phyloP scores from a whole-genome alignment of 768 basidiomycete species.

The Lentinula detonsa region DNA sequence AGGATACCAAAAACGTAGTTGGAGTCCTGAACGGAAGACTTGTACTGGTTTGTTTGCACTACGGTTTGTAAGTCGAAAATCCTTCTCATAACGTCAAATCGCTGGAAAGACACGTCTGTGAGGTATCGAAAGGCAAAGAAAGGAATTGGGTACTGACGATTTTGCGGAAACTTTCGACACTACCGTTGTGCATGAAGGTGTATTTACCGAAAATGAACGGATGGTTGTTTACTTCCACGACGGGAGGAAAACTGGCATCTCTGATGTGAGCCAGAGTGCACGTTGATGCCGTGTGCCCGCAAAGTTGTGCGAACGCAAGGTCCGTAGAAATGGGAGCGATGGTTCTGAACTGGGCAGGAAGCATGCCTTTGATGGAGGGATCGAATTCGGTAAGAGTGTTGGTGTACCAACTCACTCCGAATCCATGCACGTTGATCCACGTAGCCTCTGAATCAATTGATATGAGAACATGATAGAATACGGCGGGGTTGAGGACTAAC shows the following conservation, averaged over 20 bases:
- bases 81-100: neutral
- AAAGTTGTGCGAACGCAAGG: neutral
- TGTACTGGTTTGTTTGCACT: neutral
- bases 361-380: neutral
- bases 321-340: neutral
- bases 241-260: neutral
- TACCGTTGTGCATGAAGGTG: neutral
- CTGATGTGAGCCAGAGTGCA: neutral
- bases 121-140: neutral
- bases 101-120: neutral
- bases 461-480: neutral
- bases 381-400: neutral
- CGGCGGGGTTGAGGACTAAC: neutral
- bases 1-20: neutral
- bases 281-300: neutral
- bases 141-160: neutral
- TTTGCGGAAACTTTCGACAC: neutral
- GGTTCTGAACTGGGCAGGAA: neutral
- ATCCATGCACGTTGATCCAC: neutral
- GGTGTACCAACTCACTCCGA: neutral
- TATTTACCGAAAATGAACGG: neutral
- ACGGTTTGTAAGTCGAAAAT: neutral
- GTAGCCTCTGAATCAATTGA: neutral
- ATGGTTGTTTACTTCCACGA: neutral
- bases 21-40: neutral